Evolutionary conservation across 2,329 filamentous ascomycete species (phyloP).

Genomic region (Ophiostoma fasciatum): DNA sequence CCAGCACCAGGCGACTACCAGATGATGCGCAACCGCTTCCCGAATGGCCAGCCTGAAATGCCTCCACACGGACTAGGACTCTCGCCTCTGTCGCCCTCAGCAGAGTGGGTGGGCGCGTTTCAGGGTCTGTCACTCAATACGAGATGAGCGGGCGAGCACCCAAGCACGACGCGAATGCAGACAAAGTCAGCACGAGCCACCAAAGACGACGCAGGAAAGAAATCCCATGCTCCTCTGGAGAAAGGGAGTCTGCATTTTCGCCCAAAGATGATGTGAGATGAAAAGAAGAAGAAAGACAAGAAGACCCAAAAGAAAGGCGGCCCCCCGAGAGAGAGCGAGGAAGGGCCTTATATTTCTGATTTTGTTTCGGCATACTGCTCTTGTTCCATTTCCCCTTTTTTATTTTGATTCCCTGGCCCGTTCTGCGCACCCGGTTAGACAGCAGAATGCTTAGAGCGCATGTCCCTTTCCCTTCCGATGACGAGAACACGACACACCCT

Average conservation of each 20-base stretch:
- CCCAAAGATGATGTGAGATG: too few relatives aligned
- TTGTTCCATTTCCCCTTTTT: not conserved
- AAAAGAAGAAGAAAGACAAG: not conserved
- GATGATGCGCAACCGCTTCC: constrained; percentile 31
- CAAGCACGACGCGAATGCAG: too few relatives aligned
- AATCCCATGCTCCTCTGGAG: too few relatives aligned
- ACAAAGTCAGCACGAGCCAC: too few relatives aligned
- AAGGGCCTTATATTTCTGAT: not conserved
- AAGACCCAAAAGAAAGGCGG: not conserved
- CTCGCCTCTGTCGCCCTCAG: constrained; percentile 28
- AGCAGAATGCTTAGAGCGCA: constrained; percentile 10
- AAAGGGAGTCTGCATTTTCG: too few relatives aligned
- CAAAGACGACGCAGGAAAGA: not conserved
- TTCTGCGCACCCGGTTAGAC: constrained; percentile 6
- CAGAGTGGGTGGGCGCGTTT: constrained; percentile 50
- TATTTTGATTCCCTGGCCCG: not conserved
- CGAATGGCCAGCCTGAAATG: constrained; percentile 22
- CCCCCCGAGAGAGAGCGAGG: not conserved
- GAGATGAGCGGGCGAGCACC: too few relatives aligned
- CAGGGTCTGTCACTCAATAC: constrained; percentile 56
- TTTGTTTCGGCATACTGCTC: not conserved
- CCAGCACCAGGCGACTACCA: constrained; percentile 28
- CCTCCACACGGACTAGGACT: constrained; percentile 24
- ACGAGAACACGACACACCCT: constrained; percentile 5
- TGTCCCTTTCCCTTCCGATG: constrained; percentile 3